phyloP scores from a whole-genome alignment of 1,284 basidiomycete species.

The Lignosus rhinocerotis region DNA sequence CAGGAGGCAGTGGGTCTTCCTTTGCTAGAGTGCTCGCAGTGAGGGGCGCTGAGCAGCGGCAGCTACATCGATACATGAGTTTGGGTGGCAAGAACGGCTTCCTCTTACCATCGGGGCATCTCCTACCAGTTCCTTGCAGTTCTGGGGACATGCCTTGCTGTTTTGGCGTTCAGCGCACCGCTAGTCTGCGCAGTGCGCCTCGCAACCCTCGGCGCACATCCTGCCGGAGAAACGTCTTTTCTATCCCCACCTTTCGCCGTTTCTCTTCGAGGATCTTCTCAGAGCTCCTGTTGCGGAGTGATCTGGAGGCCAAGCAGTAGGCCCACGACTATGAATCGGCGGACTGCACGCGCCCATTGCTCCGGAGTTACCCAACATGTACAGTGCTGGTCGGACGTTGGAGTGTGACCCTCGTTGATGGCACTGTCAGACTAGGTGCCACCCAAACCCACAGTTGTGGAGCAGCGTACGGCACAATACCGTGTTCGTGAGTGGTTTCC shows the following conservation, averaged over 20 bases:
- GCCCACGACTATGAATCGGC: neutral
- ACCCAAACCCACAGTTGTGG: slow-evolving; percentile 7
- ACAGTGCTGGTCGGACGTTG: neutral
- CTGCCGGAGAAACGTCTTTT: neutral
- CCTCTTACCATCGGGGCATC: neutral
- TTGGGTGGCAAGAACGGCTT: neutral
- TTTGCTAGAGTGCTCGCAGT: neutral
- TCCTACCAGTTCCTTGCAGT: neutral
- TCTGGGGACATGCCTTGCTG: neutral
- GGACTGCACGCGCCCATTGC: neutral
- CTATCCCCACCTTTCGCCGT: neutral
- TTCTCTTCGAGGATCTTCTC: neutral
- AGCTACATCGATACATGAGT: neutral
- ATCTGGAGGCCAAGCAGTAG: neutral
- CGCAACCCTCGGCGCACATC: neutral
- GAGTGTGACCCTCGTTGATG: neutral
- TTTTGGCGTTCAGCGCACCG: neutral
- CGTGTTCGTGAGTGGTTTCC: neutral
- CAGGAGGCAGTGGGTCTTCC: neutral
- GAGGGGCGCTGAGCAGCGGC: neutral
- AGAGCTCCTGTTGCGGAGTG: neutral
- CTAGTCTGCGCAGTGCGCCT: neutral
- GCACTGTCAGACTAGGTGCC: too few relatives aligned
- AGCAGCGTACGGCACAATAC: neutral
- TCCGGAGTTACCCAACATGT: neutral